phyloP scores from a whole-genome alignment of 768 basidiomycete species.

The Tulasnella sp. region DNA sequence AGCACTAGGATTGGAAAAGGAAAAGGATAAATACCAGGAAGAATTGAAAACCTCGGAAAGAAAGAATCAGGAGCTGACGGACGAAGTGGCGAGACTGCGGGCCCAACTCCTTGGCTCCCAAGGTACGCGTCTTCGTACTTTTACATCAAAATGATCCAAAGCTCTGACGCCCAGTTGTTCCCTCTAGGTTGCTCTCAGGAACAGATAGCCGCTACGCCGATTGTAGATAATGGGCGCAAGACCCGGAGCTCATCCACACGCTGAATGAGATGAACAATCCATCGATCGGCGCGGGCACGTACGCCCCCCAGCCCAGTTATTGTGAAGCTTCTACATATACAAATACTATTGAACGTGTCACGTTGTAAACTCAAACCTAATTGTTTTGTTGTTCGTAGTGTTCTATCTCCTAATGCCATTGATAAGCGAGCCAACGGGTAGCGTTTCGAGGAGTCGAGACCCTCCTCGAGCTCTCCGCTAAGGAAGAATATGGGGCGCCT shows the following conservation, averaged over 20 bases:
- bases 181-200: background rate
- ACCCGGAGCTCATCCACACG: background rate
- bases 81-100: background rate
- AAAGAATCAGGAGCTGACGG: background rate
- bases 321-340: no score
- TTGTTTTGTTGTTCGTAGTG: no score
- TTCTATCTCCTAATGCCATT: no score
- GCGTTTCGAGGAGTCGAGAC: no score
- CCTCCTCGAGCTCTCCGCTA: no score
- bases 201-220: background rate
- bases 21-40: background rate
- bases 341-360: no score
- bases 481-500: no score
- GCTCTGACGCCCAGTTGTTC: background rate
- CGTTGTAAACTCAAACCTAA: no score
- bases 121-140: background rate
- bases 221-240: background rate
- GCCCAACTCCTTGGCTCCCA: background rate
- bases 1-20: background rate
- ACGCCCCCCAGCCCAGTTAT: no score
- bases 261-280: background rate
- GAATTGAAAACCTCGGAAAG: background rate
- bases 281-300: no score
- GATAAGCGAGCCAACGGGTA: no score
- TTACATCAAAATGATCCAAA: background rate